Conservation (phyloP, 129 eudicot species). For the Artemisia tridentata region DNA sequence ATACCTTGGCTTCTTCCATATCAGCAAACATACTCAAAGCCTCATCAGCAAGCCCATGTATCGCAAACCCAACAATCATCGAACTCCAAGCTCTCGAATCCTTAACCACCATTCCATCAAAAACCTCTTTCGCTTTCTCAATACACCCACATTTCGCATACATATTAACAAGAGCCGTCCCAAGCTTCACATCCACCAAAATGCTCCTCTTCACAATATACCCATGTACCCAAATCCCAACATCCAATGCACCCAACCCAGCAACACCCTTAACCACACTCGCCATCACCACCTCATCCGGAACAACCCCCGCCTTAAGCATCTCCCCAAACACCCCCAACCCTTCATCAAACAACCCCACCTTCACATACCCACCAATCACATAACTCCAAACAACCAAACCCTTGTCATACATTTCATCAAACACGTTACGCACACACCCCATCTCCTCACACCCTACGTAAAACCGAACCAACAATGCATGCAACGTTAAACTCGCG, state of each 20-base stretch:
- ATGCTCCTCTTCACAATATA: constrained; percentile 41
- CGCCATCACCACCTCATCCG: constrained; percentile 66
- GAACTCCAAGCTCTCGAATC: constrained; percentile 79
- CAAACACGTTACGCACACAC: constrained; percentile 46
- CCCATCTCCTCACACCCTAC: constrained; percentile 50
- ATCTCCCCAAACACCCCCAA: constrained; percentile 53
- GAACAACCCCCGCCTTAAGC: constrained; percentile 46
- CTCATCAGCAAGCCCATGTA: constrained; percentile 48
- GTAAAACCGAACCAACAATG: constrained; percentile 43
- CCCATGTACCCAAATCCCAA: constrained; percentile 60
- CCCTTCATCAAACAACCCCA: constrained; percentile 44
- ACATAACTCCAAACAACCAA: constrained; percentile 56
- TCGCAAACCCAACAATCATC: constrained; percentile 63
- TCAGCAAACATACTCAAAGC: constrained; percentile 43
- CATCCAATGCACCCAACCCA: constrained; percentile 49
- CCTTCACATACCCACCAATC: constrained; percentile 55
- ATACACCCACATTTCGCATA: constrained; percentile 69
- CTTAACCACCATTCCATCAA: constrained; percentile 49
- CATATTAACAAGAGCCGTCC: constrained; percentile 54
- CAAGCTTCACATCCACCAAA: constrained; percentile 41
- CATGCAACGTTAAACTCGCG: constrained; percentile 35
- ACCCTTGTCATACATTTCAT: constrained; percentile 51
- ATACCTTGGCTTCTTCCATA: constrained; percentile 53
- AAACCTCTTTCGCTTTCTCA: constrained; percentile 56
- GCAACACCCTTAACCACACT: constrained; percentile 65